Evolutionary conservation across 2,329 filamentous ascomycete species (phyloP).

Genomic region (Cytospora mali): DNA sequence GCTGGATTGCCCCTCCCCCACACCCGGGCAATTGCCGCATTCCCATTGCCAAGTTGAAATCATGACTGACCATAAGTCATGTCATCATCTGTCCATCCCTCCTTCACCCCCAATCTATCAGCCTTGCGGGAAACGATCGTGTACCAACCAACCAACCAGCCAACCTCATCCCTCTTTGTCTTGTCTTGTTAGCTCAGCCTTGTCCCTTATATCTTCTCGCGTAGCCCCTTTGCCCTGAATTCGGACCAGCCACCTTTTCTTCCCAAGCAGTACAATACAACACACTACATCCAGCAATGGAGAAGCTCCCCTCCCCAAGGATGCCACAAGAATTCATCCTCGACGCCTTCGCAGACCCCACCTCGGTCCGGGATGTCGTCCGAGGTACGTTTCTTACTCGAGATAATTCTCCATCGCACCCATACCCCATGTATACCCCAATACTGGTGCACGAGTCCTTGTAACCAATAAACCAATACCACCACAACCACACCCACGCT

Average conservation of each 20-base stretch:
- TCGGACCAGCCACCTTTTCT: neutral
- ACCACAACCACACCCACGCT: constrained; percentile 24
- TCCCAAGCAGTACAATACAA: neutral
- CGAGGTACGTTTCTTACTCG: constrained; percentile 67
- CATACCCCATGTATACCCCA: neutral
- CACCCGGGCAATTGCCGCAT: constrained; percentile 15
- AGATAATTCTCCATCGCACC: neutral
- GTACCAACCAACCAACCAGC: neutral
- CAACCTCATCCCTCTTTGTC: neutral
- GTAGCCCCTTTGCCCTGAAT: neutral
- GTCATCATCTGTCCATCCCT: constrained; percentile 1
- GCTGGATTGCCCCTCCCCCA: constrained; percentile 2
- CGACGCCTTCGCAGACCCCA: constrained; percentile 89
- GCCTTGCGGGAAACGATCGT: constrained; percentile 9
- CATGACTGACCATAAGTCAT: neutral
- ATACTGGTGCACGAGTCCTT: too few relatives aligned
- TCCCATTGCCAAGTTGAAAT: neutral
- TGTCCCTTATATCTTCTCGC: neutral
- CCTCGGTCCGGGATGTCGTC: constrained; percentile 87
- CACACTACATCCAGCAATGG: constrained; percentile 6
- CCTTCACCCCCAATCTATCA: neutral
- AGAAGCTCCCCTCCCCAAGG: constrained; percentile 43
- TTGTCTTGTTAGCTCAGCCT: constrained; percentile 20
- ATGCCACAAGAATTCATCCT: constrained; percentile 84
- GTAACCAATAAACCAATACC: too few relatives aligned